phyloP scores from a whole-genome alignment of 169 alveolate genomes.

The Cryptosporidium canis region DNA sequence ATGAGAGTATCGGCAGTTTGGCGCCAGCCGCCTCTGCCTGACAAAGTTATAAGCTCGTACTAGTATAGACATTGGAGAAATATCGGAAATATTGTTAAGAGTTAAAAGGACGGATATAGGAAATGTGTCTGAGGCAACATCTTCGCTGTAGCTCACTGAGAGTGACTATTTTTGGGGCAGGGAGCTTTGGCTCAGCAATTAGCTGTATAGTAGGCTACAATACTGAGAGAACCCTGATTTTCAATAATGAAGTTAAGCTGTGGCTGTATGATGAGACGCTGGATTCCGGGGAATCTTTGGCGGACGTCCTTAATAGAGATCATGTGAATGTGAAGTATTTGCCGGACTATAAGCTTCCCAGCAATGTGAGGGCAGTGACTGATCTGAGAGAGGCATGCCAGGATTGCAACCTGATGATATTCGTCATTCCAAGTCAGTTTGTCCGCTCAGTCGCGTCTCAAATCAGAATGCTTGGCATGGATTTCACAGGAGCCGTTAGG shows the following conservation, averaged over 20 bases:
- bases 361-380: conserved; percentile 86
- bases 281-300: conserved; percentile 84
- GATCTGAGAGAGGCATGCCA: conserved; percentile 84
- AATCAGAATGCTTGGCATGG: not conserved
- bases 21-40: too few relatives aligned
- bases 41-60: too few relatives aligned
- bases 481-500: conserved; percentile 73
- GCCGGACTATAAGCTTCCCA: conserved; percentile 88
- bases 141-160: conserved; percentile 40
- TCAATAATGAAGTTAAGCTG: conserved; percentile 81
- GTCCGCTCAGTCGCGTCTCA: conserved; percentile 67
- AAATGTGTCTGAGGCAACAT: conserved; percentile 68
- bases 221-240: conserved; percentile 42
- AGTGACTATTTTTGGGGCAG: conserved; percentile 70
- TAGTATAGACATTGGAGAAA: not conserved
- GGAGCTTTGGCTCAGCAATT: conserved; percentile 70
- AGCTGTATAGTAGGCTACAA: conserved; percentile 65
- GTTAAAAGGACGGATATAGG: not conserved
- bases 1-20: too few relatives aligned
- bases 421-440: conserved; percentile 91
- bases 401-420: conserved; percentile 86
- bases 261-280: conserved; percentile 87
- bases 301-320: conserved; percentile 85
- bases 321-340: conserved; percentile 89
- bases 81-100: not conserved